Evolutionary conservation across 2,329 filamentous ascomycete species (phyloP).

Genomic region (Diaporthe eres): DNA sequence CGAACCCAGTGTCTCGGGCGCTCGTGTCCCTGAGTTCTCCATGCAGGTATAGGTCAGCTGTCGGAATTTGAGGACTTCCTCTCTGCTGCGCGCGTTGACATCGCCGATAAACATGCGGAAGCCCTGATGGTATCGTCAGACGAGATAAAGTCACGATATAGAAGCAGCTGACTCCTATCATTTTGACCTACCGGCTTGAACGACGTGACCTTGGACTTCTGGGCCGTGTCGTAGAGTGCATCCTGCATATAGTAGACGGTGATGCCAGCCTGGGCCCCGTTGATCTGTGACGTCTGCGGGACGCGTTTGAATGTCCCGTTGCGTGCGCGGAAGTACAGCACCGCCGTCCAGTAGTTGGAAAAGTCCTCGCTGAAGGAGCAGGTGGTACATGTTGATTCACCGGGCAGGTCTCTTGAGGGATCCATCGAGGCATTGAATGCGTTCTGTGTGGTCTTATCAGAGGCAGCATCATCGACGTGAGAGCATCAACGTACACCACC

Average conservation of each 20-base stretch:
- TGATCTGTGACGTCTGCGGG: constrained; percentile 50
- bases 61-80: constrained; percentile 49
- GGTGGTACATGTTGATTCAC: constrained; percentile 52
- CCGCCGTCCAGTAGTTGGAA: constrained; percentile 38
- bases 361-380: constrained; percentile 39
- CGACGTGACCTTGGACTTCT: constrained; percentile 49
- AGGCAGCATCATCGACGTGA: not conserved
- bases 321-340: constrained; percentile 37
- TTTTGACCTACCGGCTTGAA: constrained; percentile 51
- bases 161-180: not conserved
- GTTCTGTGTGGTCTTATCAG: constrained; percentile 44
- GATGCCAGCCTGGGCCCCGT: constrained; percentile 61
- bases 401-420: constrained; percentile 39
- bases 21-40: constrained; percentile 41
- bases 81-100: constrained; percentile 49
- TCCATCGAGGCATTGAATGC: constrained; percentile 58
- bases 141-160: not conserved
- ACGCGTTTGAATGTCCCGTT: constrained; percentile 39
- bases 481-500: constrained; percentile 52
- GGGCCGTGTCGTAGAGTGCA: constrained; percentile 24
- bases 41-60: constrained; percentile 55
- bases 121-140: constrained; percentile 47
- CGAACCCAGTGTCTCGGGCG: constrained; percentile 53
- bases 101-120: constrained; percentile 60
- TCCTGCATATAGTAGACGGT: constrained; percentile 54